Conservation (phyloP, 1,139 yeast species). For the Pneumocystis canis region DNA sequence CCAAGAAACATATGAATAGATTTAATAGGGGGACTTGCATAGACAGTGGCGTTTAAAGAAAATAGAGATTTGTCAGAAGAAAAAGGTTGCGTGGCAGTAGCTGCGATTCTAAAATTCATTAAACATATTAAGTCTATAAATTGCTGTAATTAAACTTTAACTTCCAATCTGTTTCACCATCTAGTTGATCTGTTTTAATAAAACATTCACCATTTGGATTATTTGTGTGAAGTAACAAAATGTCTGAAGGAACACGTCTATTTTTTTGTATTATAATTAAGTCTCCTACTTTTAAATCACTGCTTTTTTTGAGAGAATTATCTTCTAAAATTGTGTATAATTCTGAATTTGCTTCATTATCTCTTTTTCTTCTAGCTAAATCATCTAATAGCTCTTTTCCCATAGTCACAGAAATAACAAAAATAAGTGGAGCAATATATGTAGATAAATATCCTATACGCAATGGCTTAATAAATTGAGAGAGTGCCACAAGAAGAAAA, state of each 20-base stretch:
- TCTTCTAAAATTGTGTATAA: conserved; percentile 51
- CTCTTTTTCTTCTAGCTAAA: conserved; percentile 76
- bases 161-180: conserved; percentile 99
- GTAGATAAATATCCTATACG: conserved; percentile 89
- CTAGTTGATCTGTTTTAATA: conserved; percentile 91
- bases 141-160: conserved; percentile 22
- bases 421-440: conserved; percentile 83
- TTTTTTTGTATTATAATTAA: conserved; percentile 69
- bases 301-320: conserved; percentile 37
- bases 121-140: neutral
- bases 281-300: conserved; percentile 72
- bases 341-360: conserved; percentile 76
- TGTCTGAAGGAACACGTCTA: conserved; percentile 82
- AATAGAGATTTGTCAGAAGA: conserved; percentile 46
- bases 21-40: conserved; percentile 66
- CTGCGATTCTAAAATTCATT: conserved; percentile 35
- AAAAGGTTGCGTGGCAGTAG: conserved; percentile 27
- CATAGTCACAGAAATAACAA: conserved; percentile 87
- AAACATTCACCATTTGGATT: conserved; percentile 76
- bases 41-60: conserved; percentile 33
- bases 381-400: conserved; percentile 92
- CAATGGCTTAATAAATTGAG: conserved; percentile 82
- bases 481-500: conserved; percentile 79
- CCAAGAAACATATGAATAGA: conserved; percentile 74
- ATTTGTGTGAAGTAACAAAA: conserved; percentile 69